Conservation (phyloP, 192 early-diverging fungal species). For the Backusella luteola region DNA sequence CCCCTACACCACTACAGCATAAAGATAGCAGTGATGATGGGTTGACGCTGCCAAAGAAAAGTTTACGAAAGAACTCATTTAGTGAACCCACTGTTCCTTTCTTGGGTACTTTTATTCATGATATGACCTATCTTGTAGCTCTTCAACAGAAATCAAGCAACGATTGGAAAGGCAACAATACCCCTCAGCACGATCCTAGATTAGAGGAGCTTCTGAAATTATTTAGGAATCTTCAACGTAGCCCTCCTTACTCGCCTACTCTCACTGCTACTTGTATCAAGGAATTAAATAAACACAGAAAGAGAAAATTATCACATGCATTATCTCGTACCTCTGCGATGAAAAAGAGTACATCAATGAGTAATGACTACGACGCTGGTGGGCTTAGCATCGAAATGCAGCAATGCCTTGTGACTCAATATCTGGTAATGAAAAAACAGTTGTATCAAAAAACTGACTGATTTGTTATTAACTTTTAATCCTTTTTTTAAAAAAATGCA, state of each 20-base stretch:
- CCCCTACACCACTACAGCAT: neutral
- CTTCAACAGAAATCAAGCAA: neutral
- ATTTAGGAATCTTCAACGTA: constrained; percentile 49
- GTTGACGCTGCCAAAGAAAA: neutral
- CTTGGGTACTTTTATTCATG: constrained; percentile 75
- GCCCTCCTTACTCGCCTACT: constrained; percentile 50
- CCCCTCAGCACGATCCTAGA: constrained; percentile 40
- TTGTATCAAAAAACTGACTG: neutral
- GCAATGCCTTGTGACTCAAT: constrained; percentile 56
- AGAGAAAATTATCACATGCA: constrained; percentile 44
- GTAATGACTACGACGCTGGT: constrained; percentile 41
- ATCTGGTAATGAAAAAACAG: constrained; percentile 47
- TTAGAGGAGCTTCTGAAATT: constrained; percentile 57
- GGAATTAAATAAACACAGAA: constrained; percentile 44
- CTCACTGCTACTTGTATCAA: constrained; percentile 45
- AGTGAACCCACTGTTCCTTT: constrained; percentile 66
- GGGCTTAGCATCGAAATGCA: constrained; percentile 48
- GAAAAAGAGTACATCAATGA: constrained; percentile 26
- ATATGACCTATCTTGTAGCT: constrained; percentile 69
- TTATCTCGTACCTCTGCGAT: constrained; percentile 43
- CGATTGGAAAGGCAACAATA: neutral
- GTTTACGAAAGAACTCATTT: constrained; percentile 7
- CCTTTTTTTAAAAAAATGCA: neutral
- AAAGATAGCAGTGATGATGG: constrained; percentile 26
- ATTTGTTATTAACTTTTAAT: neutral